Base-by-base conservation (phyloP, 2,329 filamentous ascomycete genomes). In the Aaosphaeria pasadenensis region DNA sequence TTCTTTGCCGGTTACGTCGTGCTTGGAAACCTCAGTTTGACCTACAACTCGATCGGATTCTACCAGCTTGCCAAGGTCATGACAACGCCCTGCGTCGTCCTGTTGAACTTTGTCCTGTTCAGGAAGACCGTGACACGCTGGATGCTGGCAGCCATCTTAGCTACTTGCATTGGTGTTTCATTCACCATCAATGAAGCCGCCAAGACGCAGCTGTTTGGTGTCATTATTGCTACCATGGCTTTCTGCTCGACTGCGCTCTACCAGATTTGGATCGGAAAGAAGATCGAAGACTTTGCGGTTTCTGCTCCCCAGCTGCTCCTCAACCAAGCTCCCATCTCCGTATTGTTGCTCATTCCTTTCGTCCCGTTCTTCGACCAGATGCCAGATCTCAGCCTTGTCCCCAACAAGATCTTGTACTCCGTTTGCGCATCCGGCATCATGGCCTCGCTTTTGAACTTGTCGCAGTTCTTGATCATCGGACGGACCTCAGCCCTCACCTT, bases 61-160 rank as follows among this genome's bases (percentile, higher is more conserved):
- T 76, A 76, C 60, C 73, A 75, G 57, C 64, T 76, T 29, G 73
- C 73, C 47, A 76, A 76, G 58, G 74, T 75, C 49, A 75, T 76
- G 73, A 76, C 73, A 7, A 75, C 73, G 1, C 73, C 74, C 9
- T 73, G 69, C 44, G 74, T 76, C 24, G 74, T 74, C 32, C 53
- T 75, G 13, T 69, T 76, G 54, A 74, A 74, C 62, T 75, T 73
- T 48, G 47, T 74, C 43, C 62, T 72, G 35, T 72, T 76, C 59
- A 58, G 65, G 11, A 75, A 73, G 55, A 66, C 69, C 7, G 67
- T 75, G 39, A 71, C 72, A 6, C 53, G 58, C 5, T 71, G 62
- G 55, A 74, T 73, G 54, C 63, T 72, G n/a, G 58, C 60, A 7
- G 66, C 73, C 13, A 70, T 76, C 33, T 59, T 72, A 1, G 67